Percentiles rank a stretch among this genome's conserved stretches.
phyloP scores from a whole-genome alignment of 1,284 basidiomycete genomes.

The Cerrena zonata region DNA sequence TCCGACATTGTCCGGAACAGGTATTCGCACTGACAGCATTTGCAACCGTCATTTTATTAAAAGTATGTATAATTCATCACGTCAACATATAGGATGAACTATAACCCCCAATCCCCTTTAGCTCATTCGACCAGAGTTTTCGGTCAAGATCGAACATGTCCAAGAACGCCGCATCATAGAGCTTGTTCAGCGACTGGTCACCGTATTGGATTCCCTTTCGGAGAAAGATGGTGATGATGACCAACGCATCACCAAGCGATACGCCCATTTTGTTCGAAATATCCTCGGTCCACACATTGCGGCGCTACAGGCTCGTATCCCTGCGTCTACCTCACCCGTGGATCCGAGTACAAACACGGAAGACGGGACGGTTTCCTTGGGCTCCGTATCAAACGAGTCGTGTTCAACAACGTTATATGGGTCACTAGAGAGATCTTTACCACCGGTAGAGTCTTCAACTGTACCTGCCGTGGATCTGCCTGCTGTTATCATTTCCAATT shows the following conservation, averaged over 20 bases:
- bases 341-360: too few relatives aligned
- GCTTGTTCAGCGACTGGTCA: slow-evolving; percentile 21
- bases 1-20: slow-evolving; percentile 38
- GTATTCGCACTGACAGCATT: slow-evolving; percentile 39
- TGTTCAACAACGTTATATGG: neutral
- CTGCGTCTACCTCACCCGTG: too few relatives aligned
- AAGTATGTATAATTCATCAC: slow-evolving; percentile 17
- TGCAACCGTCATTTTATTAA: slow-evolving; percentile 33
- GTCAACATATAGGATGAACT: neutral
- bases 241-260: slow-evolving; percentile 23
- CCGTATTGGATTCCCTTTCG: slow-evolving; percentile 16
- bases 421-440: neutral
- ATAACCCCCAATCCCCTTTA: too few relatives aligned
- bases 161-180: slow-evolving; percentile 24
- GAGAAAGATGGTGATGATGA: slow-evolving; percentile 20
- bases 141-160: slow-evolving; percentile 19
- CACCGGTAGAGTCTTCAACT: too few relatives aligned
- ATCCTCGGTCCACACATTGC: slow-evolving; percentile 15
- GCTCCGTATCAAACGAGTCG: too few relatives aligned
- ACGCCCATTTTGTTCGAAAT: slow-evolving; percentile 26
- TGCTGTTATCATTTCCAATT: neutral
- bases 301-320: slow-evolving; percentile 2
- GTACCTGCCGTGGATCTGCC: neutral
- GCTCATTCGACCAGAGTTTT: slow-evolving; percentile 27
- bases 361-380: too few relatives aligned